Evolutionary conservation across 345 rosid species (phyloP), one percentile per base, ranked within the genome.

Genomic region (Citrus hindsii): DNA sequence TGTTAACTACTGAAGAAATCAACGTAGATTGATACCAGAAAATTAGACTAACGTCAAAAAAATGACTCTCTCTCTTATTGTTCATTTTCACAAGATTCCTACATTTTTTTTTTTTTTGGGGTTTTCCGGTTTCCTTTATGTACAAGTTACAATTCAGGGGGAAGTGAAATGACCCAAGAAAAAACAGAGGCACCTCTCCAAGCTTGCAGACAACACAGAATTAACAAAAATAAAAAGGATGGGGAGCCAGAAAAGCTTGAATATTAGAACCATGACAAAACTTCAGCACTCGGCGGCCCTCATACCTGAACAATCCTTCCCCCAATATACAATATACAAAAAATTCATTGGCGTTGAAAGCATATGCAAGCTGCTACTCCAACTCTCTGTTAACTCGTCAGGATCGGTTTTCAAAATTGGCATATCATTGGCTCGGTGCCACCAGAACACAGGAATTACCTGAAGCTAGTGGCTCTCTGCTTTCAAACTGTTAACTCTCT

Each of bases 331-430:
- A 77, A 62, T 79, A 28, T 74, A 76, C 84, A 84, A 80, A 73
- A 75, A 46, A 75, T 48, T 61, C 83, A 71, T 66, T 42, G 65
- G 64, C 71, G 24, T 67, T 40, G 69, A 72, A 51, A 77, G 60
- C 83, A 71, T 66, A 21, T 21, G 59, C 9, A 25, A 65, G 79
- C 56, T 63, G 69, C 67, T 42, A 62, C 77, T 68, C 76, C 46
- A 16, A 37, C 80, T 71, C 78, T 83, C 73, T 40, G 64, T 79
- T 30, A 67, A 13, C 56, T 79, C 14, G 33, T 77, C 82, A 38
- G 62, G 71, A 76, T 68, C n/a, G 67, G 58, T 77, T 59, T 32
- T 69, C 90, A 87, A 89, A 91, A 91, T 85, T 78, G 88, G 56
- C 79, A 48, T 46, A 37, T 40, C 64, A 51, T 73, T 30, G 2